Evolutionary conservation across 2,329 filamentous ascomycete genomes (phyloP).

Genomic region (Hymenoscyphus repandus): DNA sequence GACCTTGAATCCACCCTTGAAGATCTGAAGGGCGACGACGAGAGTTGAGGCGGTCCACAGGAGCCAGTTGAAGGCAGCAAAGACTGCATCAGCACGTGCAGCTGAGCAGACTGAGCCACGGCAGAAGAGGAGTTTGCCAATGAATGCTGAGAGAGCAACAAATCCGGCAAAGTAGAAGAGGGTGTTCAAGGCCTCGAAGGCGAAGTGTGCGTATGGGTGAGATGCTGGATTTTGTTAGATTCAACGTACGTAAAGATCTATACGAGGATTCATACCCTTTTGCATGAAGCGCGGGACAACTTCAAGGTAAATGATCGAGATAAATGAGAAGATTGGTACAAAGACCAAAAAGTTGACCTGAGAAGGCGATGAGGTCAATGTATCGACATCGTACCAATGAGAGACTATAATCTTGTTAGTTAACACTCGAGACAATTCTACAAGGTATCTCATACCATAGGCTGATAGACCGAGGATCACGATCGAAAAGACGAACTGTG

Average conservation of each 20-base stretch:
- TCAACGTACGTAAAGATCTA: neutral
- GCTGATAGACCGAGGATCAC: conserved; percentile 43
- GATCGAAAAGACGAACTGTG: conserved; percentile 41
- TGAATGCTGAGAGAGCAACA: conserved; percentile 52
- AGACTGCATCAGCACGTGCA: conserved; percentile 48
- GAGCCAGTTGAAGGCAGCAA: conserved; percentile 48
- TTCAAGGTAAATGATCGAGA: conserved; percentile 51
- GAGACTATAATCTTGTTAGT: conserved; percentile 40
- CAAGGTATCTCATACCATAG: conserved; percentile 37
- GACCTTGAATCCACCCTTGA: conserved; percentile 37
- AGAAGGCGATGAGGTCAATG: conserved; percentile 47
- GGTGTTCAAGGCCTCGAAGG: conserved; percentile 46
- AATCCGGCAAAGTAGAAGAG: conserved; percentile 57
- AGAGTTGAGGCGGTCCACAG: conserved; percentile 47
- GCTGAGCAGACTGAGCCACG: conserved; percentile 50
- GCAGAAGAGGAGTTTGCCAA: conserved; percentile 51
- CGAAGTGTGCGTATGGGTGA: conserved; percentile 44
- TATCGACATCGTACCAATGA: conserved; percentile 55
- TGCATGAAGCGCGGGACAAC: conserved; percentile 38
- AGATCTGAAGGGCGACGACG: conserved; percentile 42
- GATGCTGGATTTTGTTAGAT: conserved; percentile 32
- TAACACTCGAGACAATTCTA: conserved; percentile 1
- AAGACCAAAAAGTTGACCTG: conserved; percentile 56
- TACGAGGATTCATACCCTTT: conserved; percentile 18
- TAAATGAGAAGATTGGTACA: conserved; percentile 46